Percentiles rank a stretch among this genome's conserved stretches.
Conservation (phyloP, 2,329 filamentous ascomycete species). For the Colletotrichum siamense region DNA sequence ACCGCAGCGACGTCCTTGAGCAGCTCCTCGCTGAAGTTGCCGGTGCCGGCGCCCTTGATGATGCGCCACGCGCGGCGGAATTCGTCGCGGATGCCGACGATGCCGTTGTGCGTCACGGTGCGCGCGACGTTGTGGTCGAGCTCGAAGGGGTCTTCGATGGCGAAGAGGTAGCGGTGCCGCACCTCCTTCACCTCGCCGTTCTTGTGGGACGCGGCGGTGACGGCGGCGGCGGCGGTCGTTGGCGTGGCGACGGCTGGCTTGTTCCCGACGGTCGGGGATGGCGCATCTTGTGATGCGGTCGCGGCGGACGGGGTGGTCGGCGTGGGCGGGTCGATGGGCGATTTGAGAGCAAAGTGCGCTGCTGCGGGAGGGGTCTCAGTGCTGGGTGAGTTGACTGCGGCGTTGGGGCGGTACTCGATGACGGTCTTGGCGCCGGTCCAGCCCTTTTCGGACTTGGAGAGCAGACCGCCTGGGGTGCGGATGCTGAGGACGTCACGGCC, state of each 20-base stretch:
- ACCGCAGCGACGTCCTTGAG: conserved; percentile 53
- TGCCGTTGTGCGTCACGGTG: conserved; percentile 83
- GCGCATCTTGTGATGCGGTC: not conserved
- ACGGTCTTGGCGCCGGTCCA: conserved; percentile 86
- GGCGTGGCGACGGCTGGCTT: not conserved
- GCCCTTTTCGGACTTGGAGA: conserved; percentile 78
- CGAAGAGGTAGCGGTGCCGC: conserved; percentile 81
- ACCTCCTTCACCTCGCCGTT: conserved; percentile 67
- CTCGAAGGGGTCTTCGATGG: conserved; percentile 93
- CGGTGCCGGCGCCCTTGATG: conserved; percentile 58
- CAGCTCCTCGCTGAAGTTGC: conserved; percentile 50
- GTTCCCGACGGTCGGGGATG: conserved; percentile 10
- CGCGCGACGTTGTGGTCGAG: conserved; percentile 85
- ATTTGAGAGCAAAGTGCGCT: not conserved
- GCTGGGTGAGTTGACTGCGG: not conserved
- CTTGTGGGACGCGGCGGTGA: conserved; percentile 27
- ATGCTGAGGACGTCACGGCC: conserved; percentile 80
- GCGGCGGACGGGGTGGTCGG: not conserved
- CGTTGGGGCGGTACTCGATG: conserved; percentile 19
- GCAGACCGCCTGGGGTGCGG: conserved; percentile 71
- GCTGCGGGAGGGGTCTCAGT: not conserved
- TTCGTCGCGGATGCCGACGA: conserved; percentile 83
- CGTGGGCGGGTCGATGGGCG: not conserved
- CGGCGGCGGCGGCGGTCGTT: not conserved
- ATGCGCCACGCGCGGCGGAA: conserved; percentile 82